These are phyloP conservation scores for Rhamnella rubrinervis DNA, from an alignment of 331 rosid species.

Conservation along the genomic window DNA sequence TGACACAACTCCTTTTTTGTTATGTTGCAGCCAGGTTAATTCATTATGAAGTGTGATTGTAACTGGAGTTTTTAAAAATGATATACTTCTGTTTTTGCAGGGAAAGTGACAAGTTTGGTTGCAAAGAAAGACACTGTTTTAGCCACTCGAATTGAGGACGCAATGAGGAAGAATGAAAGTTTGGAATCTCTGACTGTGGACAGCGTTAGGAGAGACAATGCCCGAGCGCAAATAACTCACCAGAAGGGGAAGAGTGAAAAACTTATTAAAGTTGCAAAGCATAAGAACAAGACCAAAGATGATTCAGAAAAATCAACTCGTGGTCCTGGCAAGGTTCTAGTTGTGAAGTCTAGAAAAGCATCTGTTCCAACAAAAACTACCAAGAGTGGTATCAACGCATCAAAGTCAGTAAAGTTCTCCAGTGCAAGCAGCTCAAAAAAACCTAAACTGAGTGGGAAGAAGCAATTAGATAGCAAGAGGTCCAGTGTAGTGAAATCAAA, in stretches of 20 bases:
- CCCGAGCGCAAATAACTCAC: slow-evolving; percentile 59
- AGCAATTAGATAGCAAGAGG: slow-evolving; percentile 40
- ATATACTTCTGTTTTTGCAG: slow-evolving; percentile 35
- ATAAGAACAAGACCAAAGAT: slow-evolving; percentile 30
- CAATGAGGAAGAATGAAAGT: slow-evolving; percentile 83
- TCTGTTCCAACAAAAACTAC: slow-evolving; percentile 31
- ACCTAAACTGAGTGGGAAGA: slow-evolving; percentile 38
- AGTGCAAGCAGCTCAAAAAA: slow-evolving; percentile 34
- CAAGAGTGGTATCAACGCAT: slow-evolving; percentile 38
- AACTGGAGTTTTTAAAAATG: neutral
- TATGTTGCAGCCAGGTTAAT: neutral
- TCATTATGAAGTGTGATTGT: no score
- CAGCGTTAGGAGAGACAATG: slow-evolving; percentile 58
- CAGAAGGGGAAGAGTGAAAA: slow-evolving; percentile 49
- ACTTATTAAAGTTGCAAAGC: slow-evolving; percentile 39
- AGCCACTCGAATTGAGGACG: slow-evolving; percentile 82
- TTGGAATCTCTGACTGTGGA: slow-evolving; percentile 75
- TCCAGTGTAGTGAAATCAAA: slow-evolving; percentile 41
- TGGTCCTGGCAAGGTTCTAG: neutral
- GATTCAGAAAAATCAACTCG: slow-evolving; percentile 14
- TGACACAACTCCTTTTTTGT: neutral
- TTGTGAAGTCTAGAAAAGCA: slow-evolving; percentile 33
- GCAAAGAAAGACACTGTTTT: slow-evolving; percentile 57
- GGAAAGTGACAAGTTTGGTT: slow-evolving; percentile 94
- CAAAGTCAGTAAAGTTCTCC: slow-evolving; percentile 40